Base-by-base conservation (phyloP, 768 basidiomycete genomes). In the Boletus sp. region DNA sequence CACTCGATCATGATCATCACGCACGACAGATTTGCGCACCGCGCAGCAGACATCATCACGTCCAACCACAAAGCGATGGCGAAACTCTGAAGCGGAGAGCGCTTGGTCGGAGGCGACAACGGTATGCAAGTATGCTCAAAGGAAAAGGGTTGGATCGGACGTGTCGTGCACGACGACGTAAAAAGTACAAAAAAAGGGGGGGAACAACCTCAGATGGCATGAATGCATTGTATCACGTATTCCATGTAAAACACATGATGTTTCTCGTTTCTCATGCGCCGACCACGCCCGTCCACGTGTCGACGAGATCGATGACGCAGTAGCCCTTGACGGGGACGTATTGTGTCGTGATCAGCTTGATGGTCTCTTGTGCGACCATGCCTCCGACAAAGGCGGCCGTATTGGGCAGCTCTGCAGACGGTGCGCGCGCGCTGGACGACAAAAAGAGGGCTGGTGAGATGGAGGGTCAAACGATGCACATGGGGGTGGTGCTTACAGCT, bases 301-400 rank as follows among this genome's bases (percentile, higher is more conserved):
- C 89, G 30, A 92, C 79, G 59, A 97, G 80, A 74, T 98, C 94
- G 47, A 96, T 77, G 24, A 92, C 79, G 64, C 89, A 91, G 61
- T 87, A 88, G 14, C 92, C 91, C 58, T 88, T 84, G 60, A 96
- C 81, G 8, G 97, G 95, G 14, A 95, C 81, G 69, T 99, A 99
- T 73, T 99, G 97, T 65, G 85, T 86, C 55, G 96, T 99, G 65
- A 96, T 88, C 75, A 98, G 80, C 80, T 99, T 98, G 80, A 98
- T 98, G 7, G 87, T 86, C 69, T 99, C 97, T 64, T 99, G 97
- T 28, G 95, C 94, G 18, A 98, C 88, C 36, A 98, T 72, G 3
- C 97, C 97, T 1, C 97, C 97, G 1, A 98, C 77, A 66, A 98
- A 85, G 2, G 95, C 95, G 0, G 96, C 92, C 2, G 87, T 94